Percentiles rank a stretch among this genome's conserved stretches.
Evolutionary conservation across 2,329 filamentous ascomycete species (phyloP).

Genomic region (Penicillium sp.): DNA sequence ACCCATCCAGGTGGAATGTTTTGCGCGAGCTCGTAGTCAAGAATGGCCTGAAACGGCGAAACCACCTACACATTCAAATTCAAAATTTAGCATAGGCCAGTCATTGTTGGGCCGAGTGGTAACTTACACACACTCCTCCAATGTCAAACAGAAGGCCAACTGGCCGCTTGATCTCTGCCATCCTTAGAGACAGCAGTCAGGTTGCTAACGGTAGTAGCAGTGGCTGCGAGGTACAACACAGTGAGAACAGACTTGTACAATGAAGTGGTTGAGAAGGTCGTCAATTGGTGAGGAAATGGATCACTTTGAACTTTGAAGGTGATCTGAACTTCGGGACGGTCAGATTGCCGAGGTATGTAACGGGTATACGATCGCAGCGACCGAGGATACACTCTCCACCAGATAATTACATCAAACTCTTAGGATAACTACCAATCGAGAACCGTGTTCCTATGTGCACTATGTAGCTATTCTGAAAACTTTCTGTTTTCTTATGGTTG

Average conservation of each 20-base stretch:
- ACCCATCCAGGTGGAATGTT: conserved; percentile 84
- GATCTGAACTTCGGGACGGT: conserved; percentile 1
- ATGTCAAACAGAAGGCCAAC: conserved; percentile 89
- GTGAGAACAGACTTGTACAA: background rate
- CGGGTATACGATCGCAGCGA: background rate
- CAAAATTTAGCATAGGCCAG: conserved; percentile 12
- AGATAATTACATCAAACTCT: background rate
- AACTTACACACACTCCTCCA: conserved; percentile 86
- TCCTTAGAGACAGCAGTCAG: conserved; percentile 17
- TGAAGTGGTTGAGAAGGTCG: background rate
- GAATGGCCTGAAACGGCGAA: conserved; percentile 88
- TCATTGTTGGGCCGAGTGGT: background rate
- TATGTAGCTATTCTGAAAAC: too few relatives aligned
- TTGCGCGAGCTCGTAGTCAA: conserved; percentile 77
- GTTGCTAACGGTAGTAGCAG: background rate
- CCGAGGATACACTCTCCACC: conserved; percentile 13
- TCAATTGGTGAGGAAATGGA: conserved; percentile 12
- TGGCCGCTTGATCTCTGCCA: conserved; percentile 50
- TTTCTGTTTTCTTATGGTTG: background rate
- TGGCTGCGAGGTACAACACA: background rate
- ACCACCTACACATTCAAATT: conserved; percentile 64
- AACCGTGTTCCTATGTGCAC: too few relatives aligned
- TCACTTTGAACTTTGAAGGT: conserved; percentile 4
- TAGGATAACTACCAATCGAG: too few relatives aligned
- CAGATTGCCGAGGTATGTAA: conserved; percentile 30